A percentile compares a stretch with the other conserved stretches of the same genome.
Evolutionary conservation across 192 early-diverging fungal species (phyloP).

Genomic region (Entomortierella parvispora): DNA sequence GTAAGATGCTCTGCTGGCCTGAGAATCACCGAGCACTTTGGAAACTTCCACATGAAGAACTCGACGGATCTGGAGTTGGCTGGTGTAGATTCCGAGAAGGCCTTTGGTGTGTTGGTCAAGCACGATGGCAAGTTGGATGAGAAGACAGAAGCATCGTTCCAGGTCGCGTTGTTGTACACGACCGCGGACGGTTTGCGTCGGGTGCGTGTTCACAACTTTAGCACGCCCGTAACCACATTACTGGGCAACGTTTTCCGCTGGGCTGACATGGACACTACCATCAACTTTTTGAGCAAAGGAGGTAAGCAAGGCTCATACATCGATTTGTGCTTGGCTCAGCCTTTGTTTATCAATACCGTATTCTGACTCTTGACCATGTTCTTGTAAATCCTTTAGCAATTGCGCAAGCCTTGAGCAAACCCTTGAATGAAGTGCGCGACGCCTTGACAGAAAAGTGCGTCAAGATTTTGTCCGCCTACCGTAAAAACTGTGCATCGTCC

Average conservation of each 20-base stretch:
- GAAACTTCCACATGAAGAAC: constrained; percentile 95
- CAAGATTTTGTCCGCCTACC: constrained; percentile 89
- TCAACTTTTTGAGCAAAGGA: constrained; percentile 86
- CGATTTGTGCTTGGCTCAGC: no score
- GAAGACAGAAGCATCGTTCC: constrained; percentile 83
- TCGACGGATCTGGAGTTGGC: constrained; percentile 92
- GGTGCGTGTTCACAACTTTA: constrained; percentile 92
- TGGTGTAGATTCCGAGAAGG: constrained; percentile 85
- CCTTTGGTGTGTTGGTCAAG: constrained; percentile 83
- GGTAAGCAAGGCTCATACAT: no score
- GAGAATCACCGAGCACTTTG: constrained; percentile 86
- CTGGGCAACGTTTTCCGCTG: constrained; percentile 87
- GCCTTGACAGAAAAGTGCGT: constrained; percentile 88
- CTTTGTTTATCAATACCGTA: no score
- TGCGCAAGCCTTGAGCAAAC: constrained; percentile 72
- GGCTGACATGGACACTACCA: constrained; percentile 92
- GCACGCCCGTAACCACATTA: constrained; percentile 76
- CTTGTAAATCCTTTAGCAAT: constrained; percentile 61
- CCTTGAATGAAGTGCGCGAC: constrained; percentile 81
- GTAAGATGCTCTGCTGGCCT: constrained; percentile 93
- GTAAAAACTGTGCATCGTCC: constrained; percentile 88
- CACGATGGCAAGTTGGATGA: constrained; percentile 93
- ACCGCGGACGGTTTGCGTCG: constrained; percentile 87
- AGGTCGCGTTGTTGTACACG: constrained; percentile 95
- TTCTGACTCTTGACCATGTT: neutral